Base-by-base conservation (phyloP, 495 filamentous ascomycete species). In the Penicillium desertorum region DNA sequence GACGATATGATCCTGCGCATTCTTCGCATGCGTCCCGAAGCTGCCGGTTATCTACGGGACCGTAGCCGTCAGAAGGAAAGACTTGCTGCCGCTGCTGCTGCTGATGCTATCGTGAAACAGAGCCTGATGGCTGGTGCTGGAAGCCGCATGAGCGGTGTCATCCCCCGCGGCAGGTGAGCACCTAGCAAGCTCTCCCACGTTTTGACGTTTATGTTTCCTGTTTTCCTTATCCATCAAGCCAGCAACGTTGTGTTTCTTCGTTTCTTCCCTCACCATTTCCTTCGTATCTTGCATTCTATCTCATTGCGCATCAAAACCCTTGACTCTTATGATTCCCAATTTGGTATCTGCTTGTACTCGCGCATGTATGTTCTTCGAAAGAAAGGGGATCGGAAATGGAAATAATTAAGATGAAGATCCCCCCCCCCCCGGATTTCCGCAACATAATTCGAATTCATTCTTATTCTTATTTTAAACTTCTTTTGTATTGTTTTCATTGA, bases 1-100 rank as follows among this genome's bases (percentile, higher is more conserved):
- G 94, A 99, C 69, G 94, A 99, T 69, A 97, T 98, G 89, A 98
- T 99, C 59, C 74, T 99, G 39, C 83, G 94, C 14, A 98, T 99
- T 59, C 71, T 99, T 61, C 84, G 94, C 47, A 99, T 99, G 94
- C 79, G 94, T 47, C 92, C 92, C 16, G 94, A 98, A 77, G 95
- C 94, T n/a, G 84, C 86, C 41, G 76, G 82, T 37, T 99, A 99
- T 76, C 77, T 99, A 49, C 88, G 87, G 53, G 92, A 98, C 71
- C 78, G 94, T 20, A 92, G 89, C 67, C 83, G 95, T 56, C 94
- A 99, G 76, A 93, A 92, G 76, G 94, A 98, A 76, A 78, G 93
- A 62, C 82, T 97, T 64, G 91, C 91, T 5, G 94, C 93, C 0
- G 83, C 90, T 0, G 90, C 91, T 1, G 92, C 93, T 0, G 95